Base-by-base conservation (phyloP, 176 grass and related monocot genomes). In the Ampelocalamus luodianensis region DNA sequence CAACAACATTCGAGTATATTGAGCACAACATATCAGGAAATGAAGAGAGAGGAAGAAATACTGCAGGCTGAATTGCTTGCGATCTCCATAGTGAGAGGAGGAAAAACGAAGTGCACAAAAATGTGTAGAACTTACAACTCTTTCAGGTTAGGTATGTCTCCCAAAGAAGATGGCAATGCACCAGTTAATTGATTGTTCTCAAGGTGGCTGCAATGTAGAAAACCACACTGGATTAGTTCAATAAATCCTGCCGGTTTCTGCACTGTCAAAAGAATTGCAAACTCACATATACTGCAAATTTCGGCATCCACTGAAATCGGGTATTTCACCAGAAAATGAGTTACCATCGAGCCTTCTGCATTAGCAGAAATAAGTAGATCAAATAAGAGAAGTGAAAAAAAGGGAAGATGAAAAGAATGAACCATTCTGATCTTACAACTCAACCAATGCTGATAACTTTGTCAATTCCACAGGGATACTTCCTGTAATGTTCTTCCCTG, bases 111-210 rank as follows among this genome's bases (percentile, higher is more conserved):
- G 79, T 72, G 68, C 51, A 58, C 54, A 45, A 3, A 78, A 55
- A 29, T 32, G 72, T 81, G 44, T 72, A 71, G 51, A 87, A 92
- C 96, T 99, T 94, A 96, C 96, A 99, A 48, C 88, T 99, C 93
- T 80, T 92, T 94, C 66, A 99, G 67, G 61, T 87, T 94, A 86
- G 93, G 90, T 68, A 99, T 79, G 36, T 94, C 90, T 23, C 76
- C 91, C 39, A 99, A 67, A 71, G 90, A 91, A 75, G 44, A 46
- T 84, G 96, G 96, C 50, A 98, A 70, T 71, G 74, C 61, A 60
- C 93, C 93, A 71, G 80, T 93, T n/a, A n/a, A n/a, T n/a, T 89
- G 80, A 50, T 98, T 98, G 77, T 98, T 89, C 88, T 98, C 96
- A 78, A 98, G 85, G 83, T 98, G 93, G 79, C 96, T 99, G 59